Percentiles rank a stretch among this genome's conserved stretches.
phyloP scores from a whole-genome alignment of 1,284 basidiomycete species.

The Tilletia caries region DNA sequence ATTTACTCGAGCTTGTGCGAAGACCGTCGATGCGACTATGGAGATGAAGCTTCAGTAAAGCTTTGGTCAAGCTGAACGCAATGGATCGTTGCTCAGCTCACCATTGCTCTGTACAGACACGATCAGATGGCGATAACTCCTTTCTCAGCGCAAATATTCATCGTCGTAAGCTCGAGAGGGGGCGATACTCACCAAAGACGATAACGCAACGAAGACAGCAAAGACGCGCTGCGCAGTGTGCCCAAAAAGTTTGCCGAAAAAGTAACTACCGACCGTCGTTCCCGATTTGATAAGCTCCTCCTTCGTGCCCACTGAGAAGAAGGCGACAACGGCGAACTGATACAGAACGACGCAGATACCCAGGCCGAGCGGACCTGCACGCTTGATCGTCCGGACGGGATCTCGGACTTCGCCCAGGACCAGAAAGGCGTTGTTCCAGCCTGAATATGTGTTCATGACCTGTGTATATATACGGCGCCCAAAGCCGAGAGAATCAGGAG shows the following conservation, averaged over 20 bases:
- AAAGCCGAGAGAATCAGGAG: too few relatives aligned
- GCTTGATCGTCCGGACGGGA: slow-evolving; percentile 60
- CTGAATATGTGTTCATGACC: slow-evolving; percentile 58
- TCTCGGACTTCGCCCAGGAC: slow-evolving; percentile 61
- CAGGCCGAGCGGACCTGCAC: slow-evolving; percentile 62
- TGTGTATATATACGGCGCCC: not conserved
- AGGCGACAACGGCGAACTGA: slow-evolving; percentile 59
- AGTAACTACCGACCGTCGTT: slow-evolving; percentile 61
- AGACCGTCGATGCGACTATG: slow-evolving; percentile 59
- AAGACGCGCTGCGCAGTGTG: slow-evolving; percentile 58
- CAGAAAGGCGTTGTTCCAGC: slow-evolving; percentile 62
- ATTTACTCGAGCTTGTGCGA: slow-evolving; percentile 58
- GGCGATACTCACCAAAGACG: slow-evolving; percentile 36
- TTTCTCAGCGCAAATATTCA: not conserved
- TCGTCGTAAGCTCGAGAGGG: not conserved
- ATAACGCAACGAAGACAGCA: slow-evolving; percentile 61
- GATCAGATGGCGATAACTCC: not conserved
- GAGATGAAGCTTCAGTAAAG: too few relatives aligned
- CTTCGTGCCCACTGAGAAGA: slow-evolving; percentile 57
- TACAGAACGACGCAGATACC: slow-evolving; percentile 59
- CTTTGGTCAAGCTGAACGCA: too few relatives aligned
- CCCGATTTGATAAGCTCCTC: slow-evolving; percentile 57
- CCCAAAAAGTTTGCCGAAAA: slow-evolving; percentile 63
- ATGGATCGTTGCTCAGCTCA: too few relatives aligned
- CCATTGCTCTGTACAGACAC: not conserved